Evolutionary conservation across 164 flowering plant species (phyloP).

Genomic region (Cinnamomum chago): DNA sequence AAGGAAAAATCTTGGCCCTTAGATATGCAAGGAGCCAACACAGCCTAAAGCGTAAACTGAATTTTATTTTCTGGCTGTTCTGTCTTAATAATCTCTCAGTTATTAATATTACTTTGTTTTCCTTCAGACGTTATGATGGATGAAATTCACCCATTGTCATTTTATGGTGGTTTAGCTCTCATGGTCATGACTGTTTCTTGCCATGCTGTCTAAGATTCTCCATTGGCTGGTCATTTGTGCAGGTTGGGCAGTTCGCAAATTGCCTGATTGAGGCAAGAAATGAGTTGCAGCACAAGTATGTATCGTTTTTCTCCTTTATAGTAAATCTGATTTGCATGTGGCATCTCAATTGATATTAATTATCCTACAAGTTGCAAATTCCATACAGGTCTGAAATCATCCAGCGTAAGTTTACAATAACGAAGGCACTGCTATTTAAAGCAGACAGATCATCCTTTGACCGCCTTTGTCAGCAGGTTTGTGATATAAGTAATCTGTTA

Average conservation of each 20-base stretch:
- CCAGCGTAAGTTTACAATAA: constrained; percentile 64
- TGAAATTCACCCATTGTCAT: too few relatives aligned
- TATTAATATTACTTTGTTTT: background rate
- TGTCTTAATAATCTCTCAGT: background rate
- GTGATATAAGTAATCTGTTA: background rate
- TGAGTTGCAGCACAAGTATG: constrained; percentile 77
- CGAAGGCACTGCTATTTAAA: constrained; percentile 60
- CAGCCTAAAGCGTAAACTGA: too few relatives aligned
- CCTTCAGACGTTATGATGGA: too few relatives aligned
- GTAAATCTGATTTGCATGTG: background rate
- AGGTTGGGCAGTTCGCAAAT: constrained; percentile 82
- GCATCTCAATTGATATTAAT: constrained; percentile 2
- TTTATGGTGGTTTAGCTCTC: too few relatives aligned
- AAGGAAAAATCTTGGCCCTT: too few relatives aligned
- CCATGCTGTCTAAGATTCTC: too few relatives aligned
- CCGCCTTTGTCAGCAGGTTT: constrained; percentile 76
- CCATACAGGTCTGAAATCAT: constrained; percentile 57
- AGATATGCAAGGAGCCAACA: too few relatives aligned
- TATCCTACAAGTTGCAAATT: background rate
- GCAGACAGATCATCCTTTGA: constrained; percentile 83
- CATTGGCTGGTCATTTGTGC: constrained; percentile 17
- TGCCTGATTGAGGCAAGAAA: constrained; percentile 67
- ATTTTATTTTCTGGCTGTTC: background rate
- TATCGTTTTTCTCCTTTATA: background rate
- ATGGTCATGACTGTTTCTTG: too few relatives aligned